phyloP scores from a whole-genome alignment of 176 grass and related monocot species.

The Carex kokanica region DNA sequence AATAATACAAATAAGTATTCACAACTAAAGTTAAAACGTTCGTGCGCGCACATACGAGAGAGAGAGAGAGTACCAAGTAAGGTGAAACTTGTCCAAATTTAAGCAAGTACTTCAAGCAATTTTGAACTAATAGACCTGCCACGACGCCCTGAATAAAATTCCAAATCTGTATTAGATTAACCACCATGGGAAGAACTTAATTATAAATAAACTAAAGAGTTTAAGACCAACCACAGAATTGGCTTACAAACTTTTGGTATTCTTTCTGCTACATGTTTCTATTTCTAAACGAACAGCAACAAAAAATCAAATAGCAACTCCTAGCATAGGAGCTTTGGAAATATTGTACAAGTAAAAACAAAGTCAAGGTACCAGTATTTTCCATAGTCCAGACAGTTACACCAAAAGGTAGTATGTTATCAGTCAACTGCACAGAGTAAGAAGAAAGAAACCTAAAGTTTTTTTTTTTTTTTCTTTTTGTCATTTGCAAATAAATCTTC shows the following conservation, averaged over 20 bases:
- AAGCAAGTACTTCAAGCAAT: conserved; percentile 87
- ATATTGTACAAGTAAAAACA: neutral
- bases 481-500: neutral
- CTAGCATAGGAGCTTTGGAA: neutral
- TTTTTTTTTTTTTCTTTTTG: neutral
- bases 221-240: neutral
- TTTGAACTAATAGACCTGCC: conserved; percentile 88
- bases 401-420: neutral
- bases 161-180: neutral
- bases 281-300: neutral
- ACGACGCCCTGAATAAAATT: conserved; percentile 67
- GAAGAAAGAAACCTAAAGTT: neutral
- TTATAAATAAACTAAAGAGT: neutral
- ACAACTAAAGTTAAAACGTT: neutral
- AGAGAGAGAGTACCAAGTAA: conserved; percentile 67
- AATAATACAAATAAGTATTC: neutral
- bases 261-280: neutral
- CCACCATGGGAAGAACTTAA: neutral
- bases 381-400: neutral
- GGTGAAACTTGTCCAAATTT: conserved; percentile 97
- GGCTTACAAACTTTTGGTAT: too few relatives aligned
- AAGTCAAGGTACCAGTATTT: neutral
- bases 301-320: neutral
- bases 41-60: neutral
- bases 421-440: neutral